Evolutionary conservation across 495 filamentous ascomycete genomes (phyloP).

Genomic region (Xylaria bambusicola): DNA sequence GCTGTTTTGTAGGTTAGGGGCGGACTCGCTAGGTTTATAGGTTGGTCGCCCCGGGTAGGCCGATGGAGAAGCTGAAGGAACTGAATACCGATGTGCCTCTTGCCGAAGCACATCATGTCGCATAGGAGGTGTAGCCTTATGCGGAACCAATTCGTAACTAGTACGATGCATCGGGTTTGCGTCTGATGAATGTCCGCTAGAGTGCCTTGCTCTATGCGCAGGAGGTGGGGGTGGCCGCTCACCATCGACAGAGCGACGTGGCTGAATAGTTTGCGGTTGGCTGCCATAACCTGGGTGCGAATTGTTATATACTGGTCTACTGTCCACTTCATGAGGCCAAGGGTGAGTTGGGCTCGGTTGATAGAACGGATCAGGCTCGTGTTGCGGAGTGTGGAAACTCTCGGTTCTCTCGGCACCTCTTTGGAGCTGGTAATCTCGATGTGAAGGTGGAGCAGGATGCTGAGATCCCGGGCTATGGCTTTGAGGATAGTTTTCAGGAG

Average conservation of each 20-base stretch:
- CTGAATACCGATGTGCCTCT: conserved; percentile 49
- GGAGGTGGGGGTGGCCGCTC: conserved; percentile 49
- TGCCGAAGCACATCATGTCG: conserved; percentile 50
- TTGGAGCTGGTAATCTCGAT: conserved; percentile 35
- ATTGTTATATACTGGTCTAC: conserved; percentile 23
- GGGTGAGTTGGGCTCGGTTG: conserved; percentile 19
- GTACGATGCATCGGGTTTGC: neutral
- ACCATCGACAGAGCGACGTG: conserved; percentile 27
- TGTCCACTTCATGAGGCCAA: conserved; percentile 24
- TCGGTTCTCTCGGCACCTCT: conserved; percentile 36
- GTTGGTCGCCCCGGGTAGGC: conserved; percentile 50
- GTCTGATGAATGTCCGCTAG: conserved; percentile 34
- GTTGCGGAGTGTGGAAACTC: conserved; percentile 26
- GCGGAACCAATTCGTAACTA: conserved; percentile 31
- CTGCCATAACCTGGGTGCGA: conserved; percentile 19
- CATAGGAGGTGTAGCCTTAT: conserved; percentile 44
- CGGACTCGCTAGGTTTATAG: conserved; percentile 48
- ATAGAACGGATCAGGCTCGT: conserved; percentile 30
- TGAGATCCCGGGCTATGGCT: conserved; percentile 29
- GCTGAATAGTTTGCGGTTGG: conserved; percentile 18
- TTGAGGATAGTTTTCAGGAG: conserved; percentile 34
- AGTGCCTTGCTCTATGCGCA: conserved; percentile 43
- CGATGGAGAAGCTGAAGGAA: conserved; percentile 27
- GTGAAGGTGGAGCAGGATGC: conserved; percentile 32
- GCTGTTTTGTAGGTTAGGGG: conserved; percentile 34